These are phyloP conservation scores for Luffa acutangula DNA, from an alignment of 306 rosid genomes.

Conservation along the genomic window DNA sequence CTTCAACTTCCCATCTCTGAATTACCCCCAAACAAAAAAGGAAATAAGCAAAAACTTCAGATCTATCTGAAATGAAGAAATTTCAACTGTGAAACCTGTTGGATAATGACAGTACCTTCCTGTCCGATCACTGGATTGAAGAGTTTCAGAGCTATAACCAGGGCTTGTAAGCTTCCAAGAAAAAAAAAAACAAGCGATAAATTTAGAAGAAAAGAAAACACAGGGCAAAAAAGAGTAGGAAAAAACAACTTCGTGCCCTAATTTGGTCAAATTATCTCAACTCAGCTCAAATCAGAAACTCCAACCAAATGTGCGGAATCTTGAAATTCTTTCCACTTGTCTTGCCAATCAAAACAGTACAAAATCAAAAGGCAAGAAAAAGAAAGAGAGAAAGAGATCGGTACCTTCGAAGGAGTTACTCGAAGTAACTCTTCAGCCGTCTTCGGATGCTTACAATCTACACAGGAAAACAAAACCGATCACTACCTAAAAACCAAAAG, in stretches of 20 bases:
- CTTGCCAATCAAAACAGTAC: constrained; percentile 11
- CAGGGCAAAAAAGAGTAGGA: background rate
- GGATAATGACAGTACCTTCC: constrained; percentile 45
- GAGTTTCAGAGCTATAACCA: constrained; percentile 30
- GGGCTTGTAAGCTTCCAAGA: constrained; percentile 41
- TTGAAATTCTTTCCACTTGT: constrained; percentile 7
- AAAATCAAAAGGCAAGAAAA: background rate
- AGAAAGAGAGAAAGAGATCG: background rate
- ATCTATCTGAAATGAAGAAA: background rate
- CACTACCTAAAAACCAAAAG: background rate
- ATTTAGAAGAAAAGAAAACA: background rate
- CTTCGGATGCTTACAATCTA: constrained; percentile 90
- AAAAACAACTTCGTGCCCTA: background rate
- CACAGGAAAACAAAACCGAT: constrained; percentile 9
- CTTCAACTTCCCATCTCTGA: constrained; percentile 60
- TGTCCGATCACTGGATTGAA: constrained; percentile 39
- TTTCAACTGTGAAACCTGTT: background rate
- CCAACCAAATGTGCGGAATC: constrained; percentile 7
- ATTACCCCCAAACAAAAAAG: constrained; percentile 8
- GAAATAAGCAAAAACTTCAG: background rate
- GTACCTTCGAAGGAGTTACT: constrained; percentile 73
- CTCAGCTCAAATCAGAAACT: background rate
- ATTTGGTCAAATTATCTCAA: background rate
- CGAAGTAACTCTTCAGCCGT: constrained; percentile 69
- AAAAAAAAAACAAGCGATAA: background rate